These are phyloP conservation scores for Atalantia buxifolia DNA, from an alignment of 345 rosid species.

Conservation along the genomic window DNA sequence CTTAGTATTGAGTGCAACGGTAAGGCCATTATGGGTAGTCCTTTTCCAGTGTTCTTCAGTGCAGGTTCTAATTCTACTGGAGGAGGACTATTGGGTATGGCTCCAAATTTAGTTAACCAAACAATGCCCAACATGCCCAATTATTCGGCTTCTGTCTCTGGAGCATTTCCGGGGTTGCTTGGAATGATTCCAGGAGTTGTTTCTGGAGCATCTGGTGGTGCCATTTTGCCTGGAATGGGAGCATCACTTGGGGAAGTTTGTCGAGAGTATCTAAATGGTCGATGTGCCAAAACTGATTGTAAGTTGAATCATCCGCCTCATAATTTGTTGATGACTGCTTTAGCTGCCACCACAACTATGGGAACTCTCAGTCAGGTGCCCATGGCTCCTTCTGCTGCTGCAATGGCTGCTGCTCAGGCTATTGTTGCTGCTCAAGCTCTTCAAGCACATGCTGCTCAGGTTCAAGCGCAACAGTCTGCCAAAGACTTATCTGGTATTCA, in stretches of 20 bases:
- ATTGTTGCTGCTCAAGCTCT: slow-evolving; percentile 99
- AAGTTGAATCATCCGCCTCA: slow-evolving; percentile 92
- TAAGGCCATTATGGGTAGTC: slow-evolving; percentile 88
- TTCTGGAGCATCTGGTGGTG: slow-evolving; percentile 92
- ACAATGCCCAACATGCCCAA: slow-evolving; percentile 99
- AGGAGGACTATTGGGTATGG: slow-evolving; percentile 72
- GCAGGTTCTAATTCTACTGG: slow-evolving; percentile 68
- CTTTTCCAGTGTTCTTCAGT: slow-evolving; percentile 97
- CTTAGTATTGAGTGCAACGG: slow-evolving; percentile 84
- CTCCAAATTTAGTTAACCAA: slow-evolving; percentile 81
- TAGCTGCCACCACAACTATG: slow-evolving; percentile 91
- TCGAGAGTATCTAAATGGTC: slow-evolving; percentile 84
- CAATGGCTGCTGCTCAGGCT: slow-evolving; percentile 99
- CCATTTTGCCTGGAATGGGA: slow-evolving; percentile 90
- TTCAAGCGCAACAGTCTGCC: slow-evolving; percentile 79
- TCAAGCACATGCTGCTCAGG: slow-evolving; percentile 99
- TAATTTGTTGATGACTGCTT: slow-evolving; percentile 86
- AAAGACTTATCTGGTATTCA: slow-evolving; percentile 63
- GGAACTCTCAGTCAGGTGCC: slow-evolving; percentile 91
- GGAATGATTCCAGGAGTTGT: slow-evolving; percentile 97
- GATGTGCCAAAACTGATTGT: slow-evolving; percentile 78
- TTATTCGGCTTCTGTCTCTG: slow-evolving; percentile 93
- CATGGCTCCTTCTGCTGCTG: slow-evolving; percentile 99
- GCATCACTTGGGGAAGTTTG: slow-evolving; percentile 98
- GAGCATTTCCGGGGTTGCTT: slow-evolving; percentile 84